Conservation (phyloP, 1,139 yeast species). For the Maudiozyma humilis region DNA sequence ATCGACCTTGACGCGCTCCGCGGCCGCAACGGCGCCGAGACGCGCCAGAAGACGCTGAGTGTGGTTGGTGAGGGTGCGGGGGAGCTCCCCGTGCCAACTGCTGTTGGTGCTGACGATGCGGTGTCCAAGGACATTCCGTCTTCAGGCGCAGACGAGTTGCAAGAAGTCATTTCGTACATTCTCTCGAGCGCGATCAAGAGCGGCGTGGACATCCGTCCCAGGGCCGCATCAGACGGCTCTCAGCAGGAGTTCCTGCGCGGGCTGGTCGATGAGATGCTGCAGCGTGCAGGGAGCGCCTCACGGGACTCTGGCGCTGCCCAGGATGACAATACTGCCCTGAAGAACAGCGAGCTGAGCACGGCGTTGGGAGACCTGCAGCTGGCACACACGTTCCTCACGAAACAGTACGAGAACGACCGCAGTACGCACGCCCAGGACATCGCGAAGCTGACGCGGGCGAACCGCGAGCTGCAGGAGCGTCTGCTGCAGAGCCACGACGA, state of each 20-base stretch:
- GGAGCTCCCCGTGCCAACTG: not conserved
- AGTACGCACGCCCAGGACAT: constrained; percentile 25
- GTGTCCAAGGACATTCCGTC: not conserved
- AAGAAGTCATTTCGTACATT: constrained; percentile 27
- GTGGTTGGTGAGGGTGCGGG: not conserved
- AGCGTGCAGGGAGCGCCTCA: not conserved
- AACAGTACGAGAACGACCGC: constrained; percentile 29
- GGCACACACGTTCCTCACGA: constrained; percentile 31
- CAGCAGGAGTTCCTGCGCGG: constrained; percentile 22
- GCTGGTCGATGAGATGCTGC: constrained; percentile 21
- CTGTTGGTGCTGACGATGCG: not conserved
- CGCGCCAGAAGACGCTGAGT: not conserved
- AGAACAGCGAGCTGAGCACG: constrained; percentile 17
- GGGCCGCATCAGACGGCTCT: constrained; percentile 1
- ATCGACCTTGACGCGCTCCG: constrained; percentile 10
- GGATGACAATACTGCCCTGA: constrained; percentile 3
- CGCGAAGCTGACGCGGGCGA: constrained; percentile 25
- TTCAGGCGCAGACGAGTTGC: constrained; percentile 14
- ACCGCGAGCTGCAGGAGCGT: constrained; percentile 27
- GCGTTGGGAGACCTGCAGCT: constrained; percentile 30
- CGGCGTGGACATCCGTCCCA: constrained; percentile 25
- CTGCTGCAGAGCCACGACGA: constrained; percentile 23
- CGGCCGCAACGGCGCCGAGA: not conserved
- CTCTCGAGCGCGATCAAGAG: constrained; percentile 25
- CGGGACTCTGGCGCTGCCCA: constrained; percentile 3